A percentile compares a stretch with the other conserved stretches of the same genome.
phyloP scores from a whole-genome alignment of 2,329 filamentous ascomycete genomes.

The Nakataea oryzae region DNA sequence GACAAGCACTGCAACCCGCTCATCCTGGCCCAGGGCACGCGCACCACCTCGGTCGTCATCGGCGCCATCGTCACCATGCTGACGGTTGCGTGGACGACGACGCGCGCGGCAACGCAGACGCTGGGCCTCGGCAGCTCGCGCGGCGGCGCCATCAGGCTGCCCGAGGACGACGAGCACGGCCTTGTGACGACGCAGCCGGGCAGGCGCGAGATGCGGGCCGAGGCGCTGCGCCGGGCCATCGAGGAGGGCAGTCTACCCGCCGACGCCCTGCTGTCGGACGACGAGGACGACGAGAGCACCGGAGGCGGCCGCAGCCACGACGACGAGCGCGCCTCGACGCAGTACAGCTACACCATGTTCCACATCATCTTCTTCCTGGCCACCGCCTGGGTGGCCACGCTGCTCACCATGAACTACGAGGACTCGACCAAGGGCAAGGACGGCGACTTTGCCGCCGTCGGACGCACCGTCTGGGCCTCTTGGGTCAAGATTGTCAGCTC shows the following conservation, averaged over 20 bases:
- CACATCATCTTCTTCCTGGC: conserved; percentile 97
- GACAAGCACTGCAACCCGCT: conserved; percentile 90
- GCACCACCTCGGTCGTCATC: conserved; percentile 82
- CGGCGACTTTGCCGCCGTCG: conserved; percentile 81
- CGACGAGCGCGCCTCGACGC: conserved; percentile 79
- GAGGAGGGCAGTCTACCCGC: conserved; percentile 88
- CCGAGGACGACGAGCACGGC: conserved; percentile 63
- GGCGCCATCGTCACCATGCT: conserved; percentile 94
- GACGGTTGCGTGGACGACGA: conserved; percentile 95
- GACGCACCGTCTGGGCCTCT: conserved; percentile 90
- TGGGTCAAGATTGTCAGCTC: conserved; percentile 99
- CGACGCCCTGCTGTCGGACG: conserved; percentile 70
- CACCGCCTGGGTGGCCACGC: conserved; percentile 88
- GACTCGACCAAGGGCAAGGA: conserved; percentile 41
- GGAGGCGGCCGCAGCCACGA: conserved; percentile 59
- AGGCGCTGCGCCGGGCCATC: conserved; percentile 82
- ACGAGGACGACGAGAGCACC: conserved; percentile 55
- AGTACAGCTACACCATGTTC: conserved; percentile 95
- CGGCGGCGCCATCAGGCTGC: conserved; percentile 45
- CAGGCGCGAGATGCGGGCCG: conserved; percentile 84
- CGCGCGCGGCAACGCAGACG: conserved; percentile 85
- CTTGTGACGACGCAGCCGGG: conserved; percentile 79
- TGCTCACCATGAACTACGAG: conserved; percentile 68
- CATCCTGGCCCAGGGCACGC: conserved; percentile 72
- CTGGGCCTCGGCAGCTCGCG: conserved; percentile 57